Evolutionary conservation across 805 yeast genomes (phyloP).

Genomic region (Maudiozyma barnettii): DNA sequence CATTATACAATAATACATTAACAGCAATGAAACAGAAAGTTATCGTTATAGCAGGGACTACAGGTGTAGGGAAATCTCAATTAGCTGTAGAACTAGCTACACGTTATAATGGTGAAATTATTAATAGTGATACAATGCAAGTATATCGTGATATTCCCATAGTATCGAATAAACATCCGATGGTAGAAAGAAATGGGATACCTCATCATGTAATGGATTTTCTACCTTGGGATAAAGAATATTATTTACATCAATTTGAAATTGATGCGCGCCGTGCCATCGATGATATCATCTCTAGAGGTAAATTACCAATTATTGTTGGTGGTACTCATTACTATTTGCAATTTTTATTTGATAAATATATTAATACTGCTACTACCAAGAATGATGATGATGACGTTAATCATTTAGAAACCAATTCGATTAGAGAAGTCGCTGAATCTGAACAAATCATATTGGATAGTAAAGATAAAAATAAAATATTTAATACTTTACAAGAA

Average conservation of each 20-base stretch:
- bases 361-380: constrained; percentile 14
- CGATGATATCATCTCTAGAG: constrained; percentile 51
- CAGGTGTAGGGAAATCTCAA: constrained; percentile 94
- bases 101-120: constrained; percentile 72
- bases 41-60: constrained; percentile 76
- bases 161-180: constrained; percentile 89
- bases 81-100: constrained; percentile 58
- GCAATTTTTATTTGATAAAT: constrained; percentile 67
- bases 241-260: constrained; percentile 69
- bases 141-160: constrained; percentile 65
- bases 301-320: constrained; percentile 76
- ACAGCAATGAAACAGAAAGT: constrained; percentile 26
- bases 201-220: constrained; percentile 86
- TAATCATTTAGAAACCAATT: neutral
- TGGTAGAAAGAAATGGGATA: constrained; percentile 61
- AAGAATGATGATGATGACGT: neutral
- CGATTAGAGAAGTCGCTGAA: neutral
- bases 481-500: constrained; percentile 36
- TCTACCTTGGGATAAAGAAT: constrained; percentile 70
- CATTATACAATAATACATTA: neutral
- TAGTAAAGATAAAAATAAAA: constrained; percentile 13
- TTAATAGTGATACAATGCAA: constrained; percentile 97
- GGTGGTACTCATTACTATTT: constrained; percentile 96
- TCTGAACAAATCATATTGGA: constrained; percentile 18
- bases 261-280: constrained; percentile 57